These are phyloP conservation scores for Boeremia lycopersici DNA, from an alignment of 2,329 filamentous ascomycete genomes.

Conservation along the genomic window DNA sequence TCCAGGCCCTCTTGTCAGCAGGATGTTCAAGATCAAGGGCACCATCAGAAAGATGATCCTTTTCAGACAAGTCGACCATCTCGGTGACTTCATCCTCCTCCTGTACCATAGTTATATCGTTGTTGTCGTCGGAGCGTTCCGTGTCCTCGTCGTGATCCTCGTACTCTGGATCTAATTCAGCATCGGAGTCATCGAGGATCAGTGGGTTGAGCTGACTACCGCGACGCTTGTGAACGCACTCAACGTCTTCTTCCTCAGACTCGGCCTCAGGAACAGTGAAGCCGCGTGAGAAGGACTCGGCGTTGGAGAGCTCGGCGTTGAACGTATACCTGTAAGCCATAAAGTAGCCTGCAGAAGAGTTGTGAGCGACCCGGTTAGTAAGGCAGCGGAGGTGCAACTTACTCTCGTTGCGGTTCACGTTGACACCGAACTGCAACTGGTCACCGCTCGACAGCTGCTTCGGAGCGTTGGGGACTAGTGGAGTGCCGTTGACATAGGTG, in stretches of 20 bases:
- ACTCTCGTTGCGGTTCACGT: constrained; percentile 46
- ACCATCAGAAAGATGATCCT: background rate
- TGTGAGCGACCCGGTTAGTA: constrained; percentile 14
- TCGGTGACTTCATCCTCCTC: background rate
- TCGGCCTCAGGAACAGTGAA: constrained; percentile 43
- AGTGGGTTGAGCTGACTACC: constrained; percentile 39
- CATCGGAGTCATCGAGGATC: constrained; percentile 38
- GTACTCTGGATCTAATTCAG: constrained; percentile 24
- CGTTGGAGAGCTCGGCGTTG: constrained; percentile 23
- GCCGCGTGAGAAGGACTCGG: constrained; percentile 27
- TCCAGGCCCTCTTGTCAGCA: too few relatives aligned
- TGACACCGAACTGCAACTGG: constrained; percentile 43
- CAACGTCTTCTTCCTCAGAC: constrained; percentile 36
- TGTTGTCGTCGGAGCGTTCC: constrained; percentile 4
- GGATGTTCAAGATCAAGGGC: background rate
- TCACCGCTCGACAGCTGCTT: constrained; percentile 40
- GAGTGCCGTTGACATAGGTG: constrained; percentile 59
- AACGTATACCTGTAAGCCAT: constrained; percentile 41
- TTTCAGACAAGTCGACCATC: background rate
- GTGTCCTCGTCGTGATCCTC: constrained; percentile 11
- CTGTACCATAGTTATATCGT: background rate
- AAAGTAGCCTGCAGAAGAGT: constrained; percentile 32
- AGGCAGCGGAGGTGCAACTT: constrained; percentile 9
- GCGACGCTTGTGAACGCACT: constrained; percentile 11
- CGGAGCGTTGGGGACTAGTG: constrained; percentile 30